Conservation (phyloP, 345 rosid genomes). For the Microthlaspi erraticum region DNA sequence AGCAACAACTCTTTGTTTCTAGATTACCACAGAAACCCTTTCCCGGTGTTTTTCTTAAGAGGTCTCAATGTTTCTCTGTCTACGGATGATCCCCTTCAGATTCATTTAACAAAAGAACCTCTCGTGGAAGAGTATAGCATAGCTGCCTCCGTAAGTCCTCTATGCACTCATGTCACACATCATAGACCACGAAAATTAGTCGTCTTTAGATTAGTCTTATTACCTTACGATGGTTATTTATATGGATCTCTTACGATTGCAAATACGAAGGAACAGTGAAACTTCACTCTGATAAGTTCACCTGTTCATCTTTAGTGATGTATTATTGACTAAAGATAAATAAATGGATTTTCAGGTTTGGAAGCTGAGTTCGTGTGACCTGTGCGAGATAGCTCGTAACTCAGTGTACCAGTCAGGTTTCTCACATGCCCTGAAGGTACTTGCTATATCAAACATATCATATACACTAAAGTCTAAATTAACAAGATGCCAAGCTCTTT, state of each 20-base stretch:
- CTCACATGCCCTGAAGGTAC: constrained; percentile 97
- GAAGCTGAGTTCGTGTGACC: constrained; percentile 97
- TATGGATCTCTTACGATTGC: background rate
- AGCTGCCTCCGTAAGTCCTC: constrained; percentile 88
- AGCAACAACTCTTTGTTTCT: constrained; percentile 98
- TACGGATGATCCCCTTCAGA: constrained; percentile 97
- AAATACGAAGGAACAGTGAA: background rate
- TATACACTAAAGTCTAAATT: background rate
- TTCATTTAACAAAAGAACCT: constrained; percentile 96
- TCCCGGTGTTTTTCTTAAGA: constrained; percentile 87
- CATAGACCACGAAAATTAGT: background rate
- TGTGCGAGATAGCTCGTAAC: constrained; percentile 98
- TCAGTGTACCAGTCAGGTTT: constrained; percentile 99
- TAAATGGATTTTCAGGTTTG: constrained; percentile 63
- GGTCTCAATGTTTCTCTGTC: constrained; percentile 98
- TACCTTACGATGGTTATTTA: background rate
- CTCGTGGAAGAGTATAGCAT: constrained; percentile 98
- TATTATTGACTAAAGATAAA: background rate
- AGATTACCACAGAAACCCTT: constrained; percentile 94
- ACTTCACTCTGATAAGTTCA: too few species aligned
- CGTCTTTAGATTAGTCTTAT: background rate
- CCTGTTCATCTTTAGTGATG: too few species aligned
- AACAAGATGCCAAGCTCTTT: background rate
- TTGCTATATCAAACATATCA: background rate
- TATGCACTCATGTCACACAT: constrained; percentile 2